Percentiles rank a stretch among this genome's conserved stretches.
phyloP scores from a whole-genome alignment of 2,329 filamentous ascomycete genomes.

The Aspergillus sp. region DNA sequence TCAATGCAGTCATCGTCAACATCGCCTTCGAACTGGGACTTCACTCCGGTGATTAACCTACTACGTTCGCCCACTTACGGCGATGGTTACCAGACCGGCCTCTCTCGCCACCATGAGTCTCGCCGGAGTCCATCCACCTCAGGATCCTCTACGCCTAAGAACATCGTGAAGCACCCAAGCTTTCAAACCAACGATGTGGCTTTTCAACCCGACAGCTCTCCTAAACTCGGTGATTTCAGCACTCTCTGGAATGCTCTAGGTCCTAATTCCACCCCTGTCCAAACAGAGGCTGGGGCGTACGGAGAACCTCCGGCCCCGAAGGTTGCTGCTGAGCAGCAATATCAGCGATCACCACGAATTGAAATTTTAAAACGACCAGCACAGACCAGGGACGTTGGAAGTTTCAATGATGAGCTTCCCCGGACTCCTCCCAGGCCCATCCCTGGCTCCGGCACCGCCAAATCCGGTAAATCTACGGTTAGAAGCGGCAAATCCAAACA shows the following conservation, averaged over 20 bases:
- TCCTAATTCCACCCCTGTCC: constrained; percentile 15
- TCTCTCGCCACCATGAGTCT: constrained; percentile 13
- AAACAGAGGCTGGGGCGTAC: constrained; percentile 3
- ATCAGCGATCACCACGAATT: constrained; percentile 8
- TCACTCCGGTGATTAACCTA: constrained; percentile 45
- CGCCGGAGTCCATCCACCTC: constrained; percentile 4
- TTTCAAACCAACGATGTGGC: neutral
- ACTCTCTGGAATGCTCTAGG: constrained; percentile 42
- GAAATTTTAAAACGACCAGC: constrained; percentile 21
- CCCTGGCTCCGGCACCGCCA: neutral
- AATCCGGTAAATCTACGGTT: constrained; percentile 2
- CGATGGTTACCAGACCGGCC: constrained; percentile 10
- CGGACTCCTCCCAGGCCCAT: constrained; percentile 7
- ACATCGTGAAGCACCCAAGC: constrained; percentile 2
- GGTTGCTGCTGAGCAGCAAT: constrained; percentile 2
- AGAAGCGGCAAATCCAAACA: constrained; percentile 5
- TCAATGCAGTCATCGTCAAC: constrained; percentile 33
- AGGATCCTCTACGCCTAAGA: constrained; percentile 8
- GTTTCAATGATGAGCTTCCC: neutral
- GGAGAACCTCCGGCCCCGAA: neutral
- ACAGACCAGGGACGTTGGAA: neutral
- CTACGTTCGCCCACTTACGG: constrained; percentile 35
- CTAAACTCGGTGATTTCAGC: constrained; percentile 45
- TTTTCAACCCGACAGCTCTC: constrained; percentile 1
- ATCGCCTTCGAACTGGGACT: constrained; percentile 43